Conservation (phyloP, 192 early-diverging fungal species). For the Backusella liffmaniae region DNA sequence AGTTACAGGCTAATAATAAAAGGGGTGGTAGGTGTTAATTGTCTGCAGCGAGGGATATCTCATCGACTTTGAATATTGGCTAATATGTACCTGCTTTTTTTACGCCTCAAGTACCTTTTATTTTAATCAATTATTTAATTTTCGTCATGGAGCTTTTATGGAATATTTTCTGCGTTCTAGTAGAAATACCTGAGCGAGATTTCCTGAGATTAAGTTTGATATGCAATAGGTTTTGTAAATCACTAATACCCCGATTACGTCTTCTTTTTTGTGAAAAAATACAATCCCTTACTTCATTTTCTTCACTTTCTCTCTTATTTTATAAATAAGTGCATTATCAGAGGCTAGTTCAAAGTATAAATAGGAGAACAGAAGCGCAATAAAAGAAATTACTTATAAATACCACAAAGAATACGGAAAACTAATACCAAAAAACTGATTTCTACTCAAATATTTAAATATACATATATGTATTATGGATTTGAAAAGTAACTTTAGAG, state of each 20-base stretch:
- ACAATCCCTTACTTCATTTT: not conserved
- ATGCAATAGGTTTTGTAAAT: not conserved
- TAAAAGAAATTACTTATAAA: not conserved
- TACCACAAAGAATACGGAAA: not conserved
- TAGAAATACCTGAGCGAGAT: not conserved
- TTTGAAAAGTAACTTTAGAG: not conserved
- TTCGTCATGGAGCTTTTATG: not conserved
- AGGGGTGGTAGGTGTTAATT: not conserved
- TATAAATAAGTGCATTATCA: not conserved
- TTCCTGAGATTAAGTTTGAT: not conserved
- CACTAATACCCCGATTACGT: not conserved
- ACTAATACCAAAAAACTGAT: not conserved
- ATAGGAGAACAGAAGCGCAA: not conserved
- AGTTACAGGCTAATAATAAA: not conserved
- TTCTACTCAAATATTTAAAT: not conserved
- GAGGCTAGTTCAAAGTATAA: not conserved
- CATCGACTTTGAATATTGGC: not conserved
- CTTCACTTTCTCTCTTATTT: not conserved
- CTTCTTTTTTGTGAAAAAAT: not conserved
- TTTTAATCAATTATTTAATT: not conserved
- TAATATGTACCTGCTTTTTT: not conserved
- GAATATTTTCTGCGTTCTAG: not conserved
- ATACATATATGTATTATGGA: not conserved
- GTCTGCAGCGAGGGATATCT: not conserved
- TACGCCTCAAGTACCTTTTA: not conserved